A percentile compares a stretch with the other conserved stretches of the same genome.
Evolutionary conservation across 371 early-diverging fungal species (phyloP).

Genomic region (Amoeboaphelidium protococcarum): DNA sequence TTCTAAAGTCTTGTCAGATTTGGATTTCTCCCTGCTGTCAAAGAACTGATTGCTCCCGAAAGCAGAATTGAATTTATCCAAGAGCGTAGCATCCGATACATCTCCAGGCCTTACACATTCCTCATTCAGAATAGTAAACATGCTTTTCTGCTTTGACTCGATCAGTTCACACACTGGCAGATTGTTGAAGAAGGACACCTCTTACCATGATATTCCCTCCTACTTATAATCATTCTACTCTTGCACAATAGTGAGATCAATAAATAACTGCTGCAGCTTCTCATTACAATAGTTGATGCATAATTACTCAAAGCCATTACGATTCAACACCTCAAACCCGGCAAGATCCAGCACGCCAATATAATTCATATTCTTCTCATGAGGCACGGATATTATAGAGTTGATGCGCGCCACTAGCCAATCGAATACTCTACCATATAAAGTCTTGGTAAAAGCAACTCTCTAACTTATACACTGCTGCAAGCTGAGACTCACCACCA

Average conservation of each 20-base stretch:
- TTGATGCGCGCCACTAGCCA: conserved; percentile 6
- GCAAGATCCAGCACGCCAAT: conserved; percentile 33
- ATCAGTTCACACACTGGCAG: conserved; percentile 9
- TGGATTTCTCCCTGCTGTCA: conserved; percentile 8
- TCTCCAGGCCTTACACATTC: conserved; percentile 21
- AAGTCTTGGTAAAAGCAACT: conserved; percentile 9
- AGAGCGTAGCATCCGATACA: conserved; percentile 10
- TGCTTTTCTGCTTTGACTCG: conserved; percentile 11
- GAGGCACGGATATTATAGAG: neutral
- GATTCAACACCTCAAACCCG: conserved; percentile 29
- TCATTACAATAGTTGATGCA: conserved; percentile 35
- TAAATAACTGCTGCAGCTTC: conserved; percentile 29
- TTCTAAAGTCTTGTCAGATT: conserved; percentile 3
- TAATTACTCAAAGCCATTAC: conserved; percentile 21
- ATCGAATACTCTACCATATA: conserved; percentile 15
- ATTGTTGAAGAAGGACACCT: conserved; percentile 23
- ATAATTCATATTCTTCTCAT: neutral
- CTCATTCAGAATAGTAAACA: conserved; percentile 27
- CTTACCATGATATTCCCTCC: conserved; percentile 25
- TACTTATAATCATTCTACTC: conserved; percentile 18
- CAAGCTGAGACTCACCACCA: conserved; percentile 7
- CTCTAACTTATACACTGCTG: conserved; percentile 5
- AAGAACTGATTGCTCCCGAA: conserved; percentile 4
- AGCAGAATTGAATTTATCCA: conserved; percentile 10
- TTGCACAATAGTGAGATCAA: conserved; percentile 17